Conservation (phyloP, 2,329 filamentous ascomycete species). For the Cordyceps militaris region DNA sequence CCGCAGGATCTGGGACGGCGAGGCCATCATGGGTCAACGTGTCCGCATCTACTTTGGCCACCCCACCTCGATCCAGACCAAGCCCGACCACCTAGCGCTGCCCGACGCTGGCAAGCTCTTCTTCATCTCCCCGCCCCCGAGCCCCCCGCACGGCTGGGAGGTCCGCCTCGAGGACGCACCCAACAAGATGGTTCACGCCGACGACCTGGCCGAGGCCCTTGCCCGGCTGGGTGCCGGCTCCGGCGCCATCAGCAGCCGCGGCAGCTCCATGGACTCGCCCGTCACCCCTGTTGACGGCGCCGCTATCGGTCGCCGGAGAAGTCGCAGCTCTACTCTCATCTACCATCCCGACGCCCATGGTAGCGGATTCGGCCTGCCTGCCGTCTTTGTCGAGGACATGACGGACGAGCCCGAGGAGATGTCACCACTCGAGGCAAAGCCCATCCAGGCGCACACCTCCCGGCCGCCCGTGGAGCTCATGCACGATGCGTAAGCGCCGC, state of each 20-base stretch:
- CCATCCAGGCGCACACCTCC: conserved; percentile 52
- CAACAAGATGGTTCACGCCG: conserved; percentile 62
- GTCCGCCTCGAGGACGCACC: conserved; percentile 61
- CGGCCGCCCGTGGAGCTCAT: conserved; percentile 62
- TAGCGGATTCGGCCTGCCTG: conserved; percentile 50
- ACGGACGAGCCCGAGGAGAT: conserved; percentile 46
- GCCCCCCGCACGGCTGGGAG: conserved; percentile 63
- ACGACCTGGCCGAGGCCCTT: conserved; percentile 60
- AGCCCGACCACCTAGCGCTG: conserved; percentile 54
- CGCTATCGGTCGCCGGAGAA: conserved; percentile 33
- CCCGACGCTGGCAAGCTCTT: conserved; percentile 65
- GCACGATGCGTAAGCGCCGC: conserved; percentile 29
- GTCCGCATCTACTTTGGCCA: conserved; percentile 65
- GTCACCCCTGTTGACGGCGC: conserved; percentile 35
- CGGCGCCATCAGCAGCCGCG: conserved; percentile 18
- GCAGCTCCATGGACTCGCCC: conserved; percentile 24
- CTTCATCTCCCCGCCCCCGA: conserved; percentile 65
- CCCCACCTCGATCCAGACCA: conserved; percentile 47
- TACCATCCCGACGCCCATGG: conserved; percentile 55
- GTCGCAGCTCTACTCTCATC: conserved; percentile 58
- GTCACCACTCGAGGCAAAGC: conserved; percentile 37
- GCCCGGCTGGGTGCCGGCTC: conserved; percentile 50
- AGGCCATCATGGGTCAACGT: conserved; percentile 62
- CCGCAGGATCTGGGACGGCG: conserved; percentile 66
- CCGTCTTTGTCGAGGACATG: conserved; percentile 61